Evolutionary conservation across 139 green algal species (phyloP).

Genomic region (Coccomyxa sp.): DNA sequence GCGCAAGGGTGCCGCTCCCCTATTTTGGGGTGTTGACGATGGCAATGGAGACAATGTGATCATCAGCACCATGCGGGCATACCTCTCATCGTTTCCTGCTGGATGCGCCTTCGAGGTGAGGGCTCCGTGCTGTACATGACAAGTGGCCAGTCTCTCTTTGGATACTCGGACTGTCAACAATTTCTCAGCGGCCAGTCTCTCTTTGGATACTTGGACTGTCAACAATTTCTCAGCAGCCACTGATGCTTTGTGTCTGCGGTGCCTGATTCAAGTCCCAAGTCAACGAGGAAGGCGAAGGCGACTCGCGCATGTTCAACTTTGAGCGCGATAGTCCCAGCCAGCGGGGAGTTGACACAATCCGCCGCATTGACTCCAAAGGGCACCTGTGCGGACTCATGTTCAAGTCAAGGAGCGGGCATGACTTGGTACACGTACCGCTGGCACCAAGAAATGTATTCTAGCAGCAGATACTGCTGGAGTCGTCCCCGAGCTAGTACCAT

Average conservation of each 20-base stretch:
- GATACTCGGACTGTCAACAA: too few species aligned
- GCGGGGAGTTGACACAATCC: background rate
- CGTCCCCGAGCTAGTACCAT: too few species aligned
- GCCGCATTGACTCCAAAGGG: background rate
- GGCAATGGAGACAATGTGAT: background rate
- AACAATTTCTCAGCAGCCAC: background rate
- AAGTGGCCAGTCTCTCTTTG: background rate
- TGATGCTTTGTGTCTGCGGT: background rate
- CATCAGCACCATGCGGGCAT: background rate
- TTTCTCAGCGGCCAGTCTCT: background rate
- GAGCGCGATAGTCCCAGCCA: background rate
- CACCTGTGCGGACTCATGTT: background rate
- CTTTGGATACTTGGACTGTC: background rate
- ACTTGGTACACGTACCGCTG: background rate
- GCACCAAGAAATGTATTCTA: background rate
- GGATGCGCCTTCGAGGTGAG: background rate
- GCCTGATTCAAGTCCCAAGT: background rate
- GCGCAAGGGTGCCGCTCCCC: background rate
- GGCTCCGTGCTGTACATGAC: background rate
- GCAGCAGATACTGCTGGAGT: background rate
- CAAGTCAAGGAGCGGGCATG: background rate
- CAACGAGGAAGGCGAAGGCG: background rate
- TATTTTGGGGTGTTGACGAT: background rate
- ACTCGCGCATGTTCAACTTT: background rate
- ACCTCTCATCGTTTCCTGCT: background rate